phyloP scores from a whole-genome alignment of 345 rosid species.

The Excoecaria agallocha region DNA sequence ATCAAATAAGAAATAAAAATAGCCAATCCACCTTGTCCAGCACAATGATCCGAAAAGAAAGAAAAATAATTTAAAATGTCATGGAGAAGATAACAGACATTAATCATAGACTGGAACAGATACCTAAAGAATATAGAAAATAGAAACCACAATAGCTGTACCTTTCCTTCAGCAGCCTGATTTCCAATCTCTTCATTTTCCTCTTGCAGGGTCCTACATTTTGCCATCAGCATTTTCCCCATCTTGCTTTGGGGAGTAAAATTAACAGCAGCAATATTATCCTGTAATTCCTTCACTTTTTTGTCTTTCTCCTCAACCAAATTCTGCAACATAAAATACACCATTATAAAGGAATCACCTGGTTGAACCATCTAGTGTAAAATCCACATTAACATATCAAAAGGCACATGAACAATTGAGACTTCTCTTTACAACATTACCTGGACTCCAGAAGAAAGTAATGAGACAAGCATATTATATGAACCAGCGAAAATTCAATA shows the following conservation, averaged over 20 bases:
- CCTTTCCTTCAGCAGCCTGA: slow-evolving; percentile 98
- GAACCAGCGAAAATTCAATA: not conserved
- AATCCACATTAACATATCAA: not conserved
- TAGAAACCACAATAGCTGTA: slow-evolving; percentile 16
- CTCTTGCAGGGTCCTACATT: slow-evolving; percentile 87
- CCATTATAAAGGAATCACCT: not conserved
- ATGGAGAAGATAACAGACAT: not conserved
- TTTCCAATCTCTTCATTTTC: slow-evolving; percentile 98
- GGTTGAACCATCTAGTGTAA: not conserved
- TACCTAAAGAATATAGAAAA: not conserved
- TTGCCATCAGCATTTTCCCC: slow-evolving; percentile 96
- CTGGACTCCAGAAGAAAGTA: not conserved
- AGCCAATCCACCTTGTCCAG: not conserved
- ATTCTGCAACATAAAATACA: slow-evolving; percentile 44
- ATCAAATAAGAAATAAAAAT: not conserved
- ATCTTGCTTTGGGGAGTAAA: slow-evolving; percentile 87
- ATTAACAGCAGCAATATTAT: slow-evolving; percentile 76
- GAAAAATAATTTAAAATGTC: not conserved
- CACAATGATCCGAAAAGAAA: not conserved
- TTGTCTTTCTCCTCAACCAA: slow-evolving; percentile 95
- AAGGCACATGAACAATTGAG: not conserved
- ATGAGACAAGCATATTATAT: not conserved
- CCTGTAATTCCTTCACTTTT: slow-evolving; percentile 92
- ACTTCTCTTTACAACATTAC: not conserved
- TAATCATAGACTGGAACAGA: not conserved